Conservation (phyloP, 2,329 filamentous ascomycete species). For the Akanthomyces muscarius region DNA sequence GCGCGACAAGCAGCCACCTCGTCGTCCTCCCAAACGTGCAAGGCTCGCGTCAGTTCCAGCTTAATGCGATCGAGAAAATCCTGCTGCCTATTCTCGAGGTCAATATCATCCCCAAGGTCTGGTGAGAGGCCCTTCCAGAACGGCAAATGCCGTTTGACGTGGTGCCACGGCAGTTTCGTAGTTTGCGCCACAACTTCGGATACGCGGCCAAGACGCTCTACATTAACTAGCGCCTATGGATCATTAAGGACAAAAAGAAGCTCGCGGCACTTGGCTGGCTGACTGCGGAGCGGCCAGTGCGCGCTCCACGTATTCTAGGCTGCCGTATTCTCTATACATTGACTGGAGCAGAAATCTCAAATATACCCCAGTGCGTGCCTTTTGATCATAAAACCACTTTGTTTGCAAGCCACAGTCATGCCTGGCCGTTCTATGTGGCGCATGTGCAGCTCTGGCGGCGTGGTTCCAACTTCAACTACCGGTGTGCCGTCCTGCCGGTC, state of each 20-base stretch:
- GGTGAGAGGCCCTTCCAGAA: not conserved
- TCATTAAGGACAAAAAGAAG: not conserved
- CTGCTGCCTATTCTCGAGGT: not conserved
- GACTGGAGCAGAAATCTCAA: not conserved
- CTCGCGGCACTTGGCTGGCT: no score
- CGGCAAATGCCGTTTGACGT: not conserved
- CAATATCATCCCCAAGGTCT: not conserved
- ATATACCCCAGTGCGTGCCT: not conserved
- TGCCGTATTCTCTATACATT: not conserved
- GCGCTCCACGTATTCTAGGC: conserved; percentile 1
- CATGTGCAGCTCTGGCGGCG: no score
- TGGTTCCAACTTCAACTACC: no score
- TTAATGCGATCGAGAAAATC: not conserved
- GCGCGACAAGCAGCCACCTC: not conserved
- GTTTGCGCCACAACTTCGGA: not conserved
- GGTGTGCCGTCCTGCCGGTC: no score
- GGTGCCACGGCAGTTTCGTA: not conserved
- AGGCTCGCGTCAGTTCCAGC: not conserved
- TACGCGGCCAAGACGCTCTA: not conserved
- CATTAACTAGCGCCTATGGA: no score
- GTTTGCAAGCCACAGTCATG: not conserved
- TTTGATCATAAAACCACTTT: no score
- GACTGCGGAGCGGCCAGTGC: not conserved
- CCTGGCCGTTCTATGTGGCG: no score
- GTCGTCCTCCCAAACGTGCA: no score